phyloP scores from a whole-genome alignment of 345 rosid species.

The Syzygium jambos region DNA sequence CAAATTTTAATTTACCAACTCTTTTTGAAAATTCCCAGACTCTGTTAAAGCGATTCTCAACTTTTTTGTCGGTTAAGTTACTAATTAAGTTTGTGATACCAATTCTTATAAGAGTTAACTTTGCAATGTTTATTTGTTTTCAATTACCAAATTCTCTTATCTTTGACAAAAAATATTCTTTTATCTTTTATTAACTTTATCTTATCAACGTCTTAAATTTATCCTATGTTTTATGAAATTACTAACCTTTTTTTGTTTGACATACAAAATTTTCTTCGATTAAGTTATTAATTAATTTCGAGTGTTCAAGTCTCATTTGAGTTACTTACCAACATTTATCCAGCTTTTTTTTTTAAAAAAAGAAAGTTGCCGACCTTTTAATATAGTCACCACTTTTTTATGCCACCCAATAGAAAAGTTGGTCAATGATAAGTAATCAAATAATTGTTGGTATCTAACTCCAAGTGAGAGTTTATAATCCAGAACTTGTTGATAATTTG shows the following conservation, averaged over 20 bases:
- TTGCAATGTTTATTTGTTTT: neutral
- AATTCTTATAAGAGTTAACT: neutral
- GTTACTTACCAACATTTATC: too few relatives aligned
- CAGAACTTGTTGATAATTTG: neutral
- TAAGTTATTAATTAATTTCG: neutral
- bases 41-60: neutral
- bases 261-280: neutral
- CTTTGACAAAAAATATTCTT: neutral
- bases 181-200: neutral
- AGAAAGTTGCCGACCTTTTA: neutral
- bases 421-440: neutral
- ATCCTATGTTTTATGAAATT: neutral
- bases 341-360: neutral
- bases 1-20: neutral
- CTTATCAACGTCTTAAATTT: neutral
- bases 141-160: neutral
- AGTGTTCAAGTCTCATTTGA: neutral
- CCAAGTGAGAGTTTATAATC: neutral
- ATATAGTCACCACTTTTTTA: neutral
- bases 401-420: neutral
- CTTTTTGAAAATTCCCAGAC: neutral
- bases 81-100: neutral
- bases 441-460: neutral
- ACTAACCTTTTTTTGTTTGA: neutral
- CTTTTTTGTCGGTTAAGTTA: neutral